Base-by-base conservation (phyloP, 2,329 filamentous ascomycete species). In the Apiospora rasikravindrae region DNA sequence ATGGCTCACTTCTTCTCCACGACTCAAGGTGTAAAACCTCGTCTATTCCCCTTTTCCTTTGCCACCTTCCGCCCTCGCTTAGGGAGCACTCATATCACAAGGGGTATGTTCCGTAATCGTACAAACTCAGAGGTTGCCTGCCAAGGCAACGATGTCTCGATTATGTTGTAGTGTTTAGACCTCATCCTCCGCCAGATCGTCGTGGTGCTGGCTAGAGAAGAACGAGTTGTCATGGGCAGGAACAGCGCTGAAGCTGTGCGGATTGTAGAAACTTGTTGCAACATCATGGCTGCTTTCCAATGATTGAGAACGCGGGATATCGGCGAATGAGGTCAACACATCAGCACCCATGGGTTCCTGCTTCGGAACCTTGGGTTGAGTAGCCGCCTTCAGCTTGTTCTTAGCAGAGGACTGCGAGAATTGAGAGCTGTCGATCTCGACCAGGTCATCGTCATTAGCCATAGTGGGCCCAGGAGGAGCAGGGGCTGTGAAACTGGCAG, bases 151-250 rank as follows among this genome's bases (percentile, higher is more conserved):
- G 6, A 40, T 61, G 33, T 14, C 7, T 40, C 8, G 33, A 7
- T 22, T 19, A 19, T 37, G 33, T 24, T 8, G 57, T 14, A 42
- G 64, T 40, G 14, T 69, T 77, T 73, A 85, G 71, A 82, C 79
- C 75, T 85, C 83, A 57, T 82, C 83, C 19, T 84, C 82, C 4
- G 76, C 75, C 26, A 78, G 76, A 51, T 75, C 74, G 22, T 79
- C 79, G 37, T 74, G 74, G 40, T 73, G 69, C 53, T 70, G 51
- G 53, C 68, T 33, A 40, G 47, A 61, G 3, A 70, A 44, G 67
- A 14, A 76, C 72, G 61, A 70, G 53, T 64, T 40, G 61, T 73
- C 70, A 72, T 70, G 24, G 33, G 44, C 22, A 49, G 69, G n/a
- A 45, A n/a, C n/a, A 26, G 42, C 14, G 8, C 57, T 19, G 67